Percentiles rank a stretch among this genome's conserved stretches.
Evolutionary conservation across 2,329 filamentous ascomycete species (phyloP).

Genomic region (Hypoxylon sp.): DNA sequence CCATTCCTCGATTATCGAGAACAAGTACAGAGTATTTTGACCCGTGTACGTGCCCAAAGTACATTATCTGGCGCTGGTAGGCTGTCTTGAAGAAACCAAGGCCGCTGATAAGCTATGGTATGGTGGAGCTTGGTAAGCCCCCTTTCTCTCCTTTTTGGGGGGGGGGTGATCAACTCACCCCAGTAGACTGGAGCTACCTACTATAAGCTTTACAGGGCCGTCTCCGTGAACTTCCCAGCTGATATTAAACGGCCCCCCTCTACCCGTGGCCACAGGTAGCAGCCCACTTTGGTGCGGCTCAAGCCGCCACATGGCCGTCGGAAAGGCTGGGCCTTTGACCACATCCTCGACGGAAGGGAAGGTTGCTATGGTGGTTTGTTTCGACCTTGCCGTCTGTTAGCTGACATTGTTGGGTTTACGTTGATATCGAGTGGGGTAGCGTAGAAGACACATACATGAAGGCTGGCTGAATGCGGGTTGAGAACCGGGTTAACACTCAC

Average conservation of each 20-base stretch:
- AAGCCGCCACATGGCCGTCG: constrained; percentile 77
- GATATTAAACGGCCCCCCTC: constrained; percentile 82
- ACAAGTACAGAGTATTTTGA: constrained; percentile 80
- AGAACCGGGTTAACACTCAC: background rate
- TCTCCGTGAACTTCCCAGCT: constrained; percentile 85
- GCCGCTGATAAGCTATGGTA: constrained; percentile 81
- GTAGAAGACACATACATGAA: background rate
- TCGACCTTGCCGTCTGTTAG: constrained; percentile 28
- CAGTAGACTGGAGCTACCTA: constrained; percentile 62
- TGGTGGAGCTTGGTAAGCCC: constrained; percentile 5
- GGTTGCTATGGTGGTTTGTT: constrained; percentile 5
- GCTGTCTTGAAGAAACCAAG: constrained; percentile 76
- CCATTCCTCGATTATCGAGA: constrained; percentile 89
- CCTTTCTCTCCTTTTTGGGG: background rate
- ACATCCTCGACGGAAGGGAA: constrained; percentile 52
- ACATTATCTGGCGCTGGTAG: constrained; percentile 87
- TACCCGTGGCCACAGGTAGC: constrained; percentile 74
- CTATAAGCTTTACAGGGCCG: constrained; percentile 79
- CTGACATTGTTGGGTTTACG: background rate
- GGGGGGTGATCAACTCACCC: background rate
- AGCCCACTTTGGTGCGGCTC: constrained; percentile 74
- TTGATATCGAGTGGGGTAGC: background rate
- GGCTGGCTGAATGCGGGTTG: background rate
- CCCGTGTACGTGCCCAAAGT: constrained; percentile 81
- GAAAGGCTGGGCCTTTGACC: constrained; percentile 73